These are phyloP conservation scores for Cardiospermum halicacabum DNA, from an alignment of 345 rosid genomes.

Conservation along the genomic window DNA sequence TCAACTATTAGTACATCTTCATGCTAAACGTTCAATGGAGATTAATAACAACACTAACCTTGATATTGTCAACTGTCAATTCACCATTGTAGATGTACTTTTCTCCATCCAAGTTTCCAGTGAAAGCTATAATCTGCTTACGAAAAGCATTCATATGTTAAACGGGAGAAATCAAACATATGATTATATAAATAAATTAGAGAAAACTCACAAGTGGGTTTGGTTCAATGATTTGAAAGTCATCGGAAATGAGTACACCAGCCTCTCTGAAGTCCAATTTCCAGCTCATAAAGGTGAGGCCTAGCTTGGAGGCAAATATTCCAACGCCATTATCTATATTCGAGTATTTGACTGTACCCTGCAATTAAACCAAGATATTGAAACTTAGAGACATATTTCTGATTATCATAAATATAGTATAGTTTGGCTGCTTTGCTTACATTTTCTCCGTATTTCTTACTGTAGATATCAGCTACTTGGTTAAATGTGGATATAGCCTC, in stretches of 20 bases:
- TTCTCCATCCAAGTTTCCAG: not conserved
- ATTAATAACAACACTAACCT: not conserved
- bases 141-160: not conserved
- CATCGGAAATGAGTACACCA: not conserved
- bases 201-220: not conserved
- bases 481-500: not conserved
- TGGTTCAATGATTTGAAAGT: not conserved
- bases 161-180: not conserved
- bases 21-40: no score
- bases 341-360: not conserved
- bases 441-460: not conserved
- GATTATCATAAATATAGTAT: no score
- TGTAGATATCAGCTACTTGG: not conserved
- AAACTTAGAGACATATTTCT: no score
- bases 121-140: conserved; percentile 3
- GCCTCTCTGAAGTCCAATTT: not conserved
- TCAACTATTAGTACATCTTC: no score
- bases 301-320: not conserved
- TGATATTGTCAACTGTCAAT: conserved; percentile 1
- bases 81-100: not conserved
- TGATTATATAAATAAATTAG: not conserved
- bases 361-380: not conserved
- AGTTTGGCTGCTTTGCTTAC: not conserved
- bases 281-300: not conserved
- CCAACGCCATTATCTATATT: not conserved